Conservation (phyloP, 176 grass and related monocot species). For the Raddia distichophylla region DNA sequence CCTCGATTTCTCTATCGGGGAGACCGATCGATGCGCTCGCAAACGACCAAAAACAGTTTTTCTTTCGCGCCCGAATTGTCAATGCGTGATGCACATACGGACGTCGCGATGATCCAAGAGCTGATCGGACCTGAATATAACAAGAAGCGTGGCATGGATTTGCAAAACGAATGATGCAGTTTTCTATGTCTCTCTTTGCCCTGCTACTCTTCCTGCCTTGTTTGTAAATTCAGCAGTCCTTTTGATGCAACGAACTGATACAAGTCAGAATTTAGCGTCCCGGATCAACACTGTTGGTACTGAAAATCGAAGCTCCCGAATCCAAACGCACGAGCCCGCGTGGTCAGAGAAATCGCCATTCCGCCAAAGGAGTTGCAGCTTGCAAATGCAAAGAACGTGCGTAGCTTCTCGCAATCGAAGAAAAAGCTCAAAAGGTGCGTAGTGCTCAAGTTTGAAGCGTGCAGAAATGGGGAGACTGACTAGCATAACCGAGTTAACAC, state of each 20-base stretch:
- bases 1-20: conserved; percentile 6
- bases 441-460: conserved; percentile 32
- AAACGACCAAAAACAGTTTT: conserved; percentile 12
- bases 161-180: neutral
- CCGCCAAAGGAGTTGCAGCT: neutral
- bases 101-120: neutral
- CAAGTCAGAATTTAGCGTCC: neutral
- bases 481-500: neutral
- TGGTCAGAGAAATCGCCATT: conserved; percentile 32
- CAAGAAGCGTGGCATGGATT: neutral
- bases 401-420: neutral
- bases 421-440: neutral
- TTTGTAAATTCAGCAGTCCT: conserved; percentile 6
- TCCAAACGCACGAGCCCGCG: neutral
- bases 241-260: neutral
- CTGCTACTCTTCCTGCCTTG: no score
- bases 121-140: neutral
- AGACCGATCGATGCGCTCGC: neutral
- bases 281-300: neutral
- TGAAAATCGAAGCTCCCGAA: neutral
- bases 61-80: conserved; percentile 9
- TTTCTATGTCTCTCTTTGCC: no score
- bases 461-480: conserved; percentile 4
- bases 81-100: conserved; percentile 17
- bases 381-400: conserved; percentile 7